Evolutionary conservation across 164 flowering plant genomes (phyloP).

Genomic region (Macadamia tetraphylla): DNA sequence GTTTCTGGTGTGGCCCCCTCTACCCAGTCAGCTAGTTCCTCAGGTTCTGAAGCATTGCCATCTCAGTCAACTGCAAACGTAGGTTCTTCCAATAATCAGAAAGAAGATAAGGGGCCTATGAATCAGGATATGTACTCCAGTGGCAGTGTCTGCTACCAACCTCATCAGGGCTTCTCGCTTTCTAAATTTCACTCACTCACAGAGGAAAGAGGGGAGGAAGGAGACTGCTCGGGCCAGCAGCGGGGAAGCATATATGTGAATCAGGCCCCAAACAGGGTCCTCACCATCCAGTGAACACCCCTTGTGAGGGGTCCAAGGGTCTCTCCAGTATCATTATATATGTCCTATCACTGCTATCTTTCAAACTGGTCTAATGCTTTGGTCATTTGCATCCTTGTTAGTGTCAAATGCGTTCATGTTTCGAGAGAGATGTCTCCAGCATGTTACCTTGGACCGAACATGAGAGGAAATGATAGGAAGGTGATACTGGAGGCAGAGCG

Average conservation of each 20-base stretch:
- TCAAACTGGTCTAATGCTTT: neutral
- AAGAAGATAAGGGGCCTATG: conserved; percentile 22
- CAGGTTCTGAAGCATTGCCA: conserved; percentile 39
- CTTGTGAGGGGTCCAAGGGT: neutral
- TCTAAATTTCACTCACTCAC: conserved; percentile 24
- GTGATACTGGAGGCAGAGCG: conserved; percentile 18
- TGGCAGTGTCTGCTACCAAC: conserved; percentile 27
- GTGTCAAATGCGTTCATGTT: neutral
- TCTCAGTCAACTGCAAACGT: conserved; percentile 25
- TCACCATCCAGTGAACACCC: conserved; percentile 44
- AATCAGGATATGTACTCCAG: conserved; percentile 14
- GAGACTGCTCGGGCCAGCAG: conserved; percentile 45
- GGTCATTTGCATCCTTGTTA: neutral
- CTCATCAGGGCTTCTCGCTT: conserved; percentile 23
- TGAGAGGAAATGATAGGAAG: neutral
- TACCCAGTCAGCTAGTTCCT: conserved; percentile 33
- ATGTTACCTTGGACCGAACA: neutral
- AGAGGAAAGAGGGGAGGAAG: conserved; percentile 38
- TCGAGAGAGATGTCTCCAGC: neutral
- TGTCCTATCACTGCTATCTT: neutral
- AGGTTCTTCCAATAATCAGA: conserved; percentile 27
- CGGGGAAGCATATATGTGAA: conserved; percentile 42
- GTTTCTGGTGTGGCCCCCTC: conserved; percentile 20
- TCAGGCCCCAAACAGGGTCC: conserved; percentile 49
- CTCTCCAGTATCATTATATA: conserved; percentile 6